phyloP scores from a whole-genome alignment of 192 early-diverging fungal genomes.

The Haplosporangium gracile region DNA sequence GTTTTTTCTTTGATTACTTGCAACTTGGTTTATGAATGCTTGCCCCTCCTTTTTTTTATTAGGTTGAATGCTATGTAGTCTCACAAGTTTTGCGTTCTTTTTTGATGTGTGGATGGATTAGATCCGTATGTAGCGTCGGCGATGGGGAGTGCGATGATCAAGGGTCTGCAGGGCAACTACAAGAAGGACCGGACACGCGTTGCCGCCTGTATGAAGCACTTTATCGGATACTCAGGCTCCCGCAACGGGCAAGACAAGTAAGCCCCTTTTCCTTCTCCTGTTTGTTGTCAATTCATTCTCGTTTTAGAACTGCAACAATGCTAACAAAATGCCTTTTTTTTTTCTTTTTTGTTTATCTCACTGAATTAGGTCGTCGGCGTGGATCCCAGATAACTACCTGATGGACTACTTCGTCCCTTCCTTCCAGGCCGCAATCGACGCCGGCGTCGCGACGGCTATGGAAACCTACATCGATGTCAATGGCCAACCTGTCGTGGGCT shows the following conservation, averaged over 20 bases:
- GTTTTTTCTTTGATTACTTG: not conserved
- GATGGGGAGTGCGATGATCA: conserved; percentile 66
- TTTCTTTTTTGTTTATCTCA: not conserved
- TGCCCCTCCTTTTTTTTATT: not conserved
- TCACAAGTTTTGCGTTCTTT: not conserved
- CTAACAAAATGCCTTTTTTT: not conserved
- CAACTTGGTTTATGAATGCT: not conserved
- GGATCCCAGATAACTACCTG: conserved; percentile 63
- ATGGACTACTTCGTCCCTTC: conserved; percentile 74
- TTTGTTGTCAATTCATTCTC: too few relatives aligned
- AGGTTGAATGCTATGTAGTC: not conserved
- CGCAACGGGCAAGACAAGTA: conserved; percentile 61
- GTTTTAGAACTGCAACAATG: not conserved
- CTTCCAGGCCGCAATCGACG: conserved; percentile 70
- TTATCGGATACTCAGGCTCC: conserved; percentile 74
- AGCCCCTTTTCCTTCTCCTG: not conserved
- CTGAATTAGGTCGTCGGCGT: conserved; percentile 50
- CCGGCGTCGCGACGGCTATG: conserved; percentile 74
- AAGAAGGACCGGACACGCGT: conserved; percentile 71
- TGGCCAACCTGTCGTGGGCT: conserved; percentile 68
- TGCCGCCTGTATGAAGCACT: conserved; percentile 76
- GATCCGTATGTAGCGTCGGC: conserved; percentile 67
- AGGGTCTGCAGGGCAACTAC: conserved; percentile 77
- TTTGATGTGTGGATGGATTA: not conserved
- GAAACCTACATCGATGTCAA: conserved; percentile 73